A percentile compares a stretch with the other conserved stretches of the same genome.
phyloP scores from a whole-genome alignment of 768 basidiomycete species.

The Mycena sanguinolenta region DNA sequence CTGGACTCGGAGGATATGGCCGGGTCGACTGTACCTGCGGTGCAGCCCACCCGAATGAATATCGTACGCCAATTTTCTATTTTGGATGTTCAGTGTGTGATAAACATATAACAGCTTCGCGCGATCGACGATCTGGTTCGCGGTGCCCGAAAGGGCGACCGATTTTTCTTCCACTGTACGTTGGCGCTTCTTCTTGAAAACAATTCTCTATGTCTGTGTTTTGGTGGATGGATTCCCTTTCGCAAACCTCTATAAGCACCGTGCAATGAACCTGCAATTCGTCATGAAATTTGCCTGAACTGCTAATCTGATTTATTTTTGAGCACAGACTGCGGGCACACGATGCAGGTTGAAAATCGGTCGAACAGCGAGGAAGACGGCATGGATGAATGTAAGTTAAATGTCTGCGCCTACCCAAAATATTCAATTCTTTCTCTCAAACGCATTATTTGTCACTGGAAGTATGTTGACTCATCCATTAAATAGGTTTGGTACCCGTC shows the following conservation, averaged over 20 bases:
- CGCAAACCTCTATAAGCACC: no score
- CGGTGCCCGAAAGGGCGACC: conserved; percentile 61
- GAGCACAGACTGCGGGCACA: conserved; percentile 60
- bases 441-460: neutral
- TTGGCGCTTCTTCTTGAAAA: conserved; percentile 3
- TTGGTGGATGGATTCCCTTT: no score
- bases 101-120: conserved; percentile 48
- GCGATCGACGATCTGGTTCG: conserved; percentile 57
- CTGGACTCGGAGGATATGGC: conserved; percentile 15
- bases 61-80: conserved; percentile 19
- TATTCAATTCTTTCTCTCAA: neutral
- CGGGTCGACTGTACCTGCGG: neutral
- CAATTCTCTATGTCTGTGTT: no score
- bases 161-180: conserved; percentile 71
- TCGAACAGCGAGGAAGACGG: conserved; percentile 58
- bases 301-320: neutral
- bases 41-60: conserved; percentile 32
- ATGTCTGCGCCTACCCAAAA: no score
- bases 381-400: conserved; percentile 53
- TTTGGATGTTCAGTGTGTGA: neutral
- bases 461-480: neutral
- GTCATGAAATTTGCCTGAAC: no score
- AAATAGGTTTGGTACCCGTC: conserved; percentile 54
- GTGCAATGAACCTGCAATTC: no score
- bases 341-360: conserved; percentile 51